phyloP scores from a whole-genome alignment of 2,329 filamentous ascomycete species.

The Trichoderma koningiopsis region DNA sequence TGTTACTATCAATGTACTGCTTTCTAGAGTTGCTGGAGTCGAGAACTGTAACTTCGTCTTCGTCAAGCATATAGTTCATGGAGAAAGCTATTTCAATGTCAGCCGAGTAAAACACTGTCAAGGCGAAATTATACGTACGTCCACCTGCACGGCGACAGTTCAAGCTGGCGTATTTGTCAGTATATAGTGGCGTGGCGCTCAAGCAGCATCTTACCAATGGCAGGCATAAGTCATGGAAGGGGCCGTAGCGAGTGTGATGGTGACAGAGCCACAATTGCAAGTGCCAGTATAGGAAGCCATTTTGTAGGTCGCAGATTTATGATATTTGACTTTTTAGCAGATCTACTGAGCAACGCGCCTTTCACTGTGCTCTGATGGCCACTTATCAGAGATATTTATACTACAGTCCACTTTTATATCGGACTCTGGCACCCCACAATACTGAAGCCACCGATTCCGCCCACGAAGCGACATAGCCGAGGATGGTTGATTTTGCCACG shows the following conservation, averaged over 20 bases:
- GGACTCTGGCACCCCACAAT: not conserved
- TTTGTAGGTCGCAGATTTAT: not conserved
- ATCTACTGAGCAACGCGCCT: not conserved
- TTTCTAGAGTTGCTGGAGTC: not conserved
- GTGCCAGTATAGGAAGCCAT: not conserved
- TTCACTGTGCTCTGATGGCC: not conserved
- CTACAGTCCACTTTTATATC: not conserved
- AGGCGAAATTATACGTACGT: not conserved
- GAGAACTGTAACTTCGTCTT: not conserved
- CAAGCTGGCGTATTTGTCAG: not conserved
- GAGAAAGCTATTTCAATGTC: not conserved
- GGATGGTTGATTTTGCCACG: not conserved
- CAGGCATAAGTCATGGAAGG: not conserved
- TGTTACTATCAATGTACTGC: not conserved
- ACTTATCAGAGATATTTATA: not conserved
- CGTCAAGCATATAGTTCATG: not conserved
- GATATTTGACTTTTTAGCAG: not conserved
- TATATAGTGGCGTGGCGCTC: not conserved
- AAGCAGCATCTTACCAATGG: not conserved
- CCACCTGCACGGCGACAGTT: not conserved
- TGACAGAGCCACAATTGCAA: slow-evolving; percentile 4
- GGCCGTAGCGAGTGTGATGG: not conserved
- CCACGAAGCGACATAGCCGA: not conserved
- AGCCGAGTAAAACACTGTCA: not conserved
- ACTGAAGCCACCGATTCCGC: not conserved